phyloP scores from a whole-genome alignment of 2,329 filamentous ascomycete species.

The Aspergillus vadensis region DNA sequence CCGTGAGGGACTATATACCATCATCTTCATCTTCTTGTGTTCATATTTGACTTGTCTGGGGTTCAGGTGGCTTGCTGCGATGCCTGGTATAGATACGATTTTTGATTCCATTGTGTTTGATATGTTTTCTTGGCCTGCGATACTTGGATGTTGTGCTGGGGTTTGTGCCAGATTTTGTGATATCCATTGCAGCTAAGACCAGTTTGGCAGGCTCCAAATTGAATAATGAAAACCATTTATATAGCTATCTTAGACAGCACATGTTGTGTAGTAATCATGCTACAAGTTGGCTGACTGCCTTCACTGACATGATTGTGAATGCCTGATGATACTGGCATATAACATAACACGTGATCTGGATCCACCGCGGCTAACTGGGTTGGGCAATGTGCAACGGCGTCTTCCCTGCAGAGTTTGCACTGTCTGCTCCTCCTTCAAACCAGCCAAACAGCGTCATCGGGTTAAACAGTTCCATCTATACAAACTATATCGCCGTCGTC shows the following conservation, averaged over 20 bases:
- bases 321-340: not conserved
- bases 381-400: not conserved
- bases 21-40: not conserved
- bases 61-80: not conserved
- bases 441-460: slow-evolving; percentile 39
- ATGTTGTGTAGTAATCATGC: no score
- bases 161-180: not conserved
- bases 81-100: slow-evolving; percentile 4
- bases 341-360: not conserved
- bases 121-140: not conserved
- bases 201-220: slow-evolving; percentile 22
- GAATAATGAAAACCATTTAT: not conserved
- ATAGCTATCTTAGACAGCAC: not conserved
- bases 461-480: slow-evolving; percentile 19
- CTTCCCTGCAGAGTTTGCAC: slow-evolving; percentile 39
- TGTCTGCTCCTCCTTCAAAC: slow-evolving; percentile 46
- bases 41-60: not conserved
- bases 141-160: not conserved
- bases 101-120: not conserved
- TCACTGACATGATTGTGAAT: not conserved
- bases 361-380: slow-evolving; percentile 1
- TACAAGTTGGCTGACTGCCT: no score
- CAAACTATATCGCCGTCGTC: slow-evolving; percentile 18
- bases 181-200: not conserved
- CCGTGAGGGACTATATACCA: not conserved